A percentile compares a stretch with the other conserved stretches of the same genome.
Conservation (phyloP, 2,329 filamentous ascomycete genomes). For the Fusarium bulbicola region DNA sequence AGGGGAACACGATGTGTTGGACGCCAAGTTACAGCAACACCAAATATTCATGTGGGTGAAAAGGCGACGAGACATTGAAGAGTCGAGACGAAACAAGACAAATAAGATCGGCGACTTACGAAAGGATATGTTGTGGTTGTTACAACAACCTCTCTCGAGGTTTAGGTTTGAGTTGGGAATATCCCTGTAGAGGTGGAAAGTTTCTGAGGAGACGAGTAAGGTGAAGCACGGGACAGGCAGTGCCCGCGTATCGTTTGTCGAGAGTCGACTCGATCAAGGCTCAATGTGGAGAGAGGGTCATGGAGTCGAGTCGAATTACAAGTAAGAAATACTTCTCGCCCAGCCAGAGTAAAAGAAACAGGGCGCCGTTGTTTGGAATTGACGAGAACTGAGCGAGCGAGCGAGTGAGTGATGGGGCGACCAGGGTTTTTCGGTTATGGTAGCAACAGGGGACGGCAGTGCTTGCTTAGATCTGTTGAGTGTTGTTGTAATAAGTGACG, state of each 20-base stretch:
- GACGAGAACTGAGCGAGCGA: slow-evolving; percentile 33
- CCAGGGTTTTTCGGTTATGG: slow-evolving; percentile 32
- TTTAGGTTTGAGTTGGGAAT: slow-evolving; percentile 38
- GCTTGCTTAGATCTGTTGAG: not conserved
- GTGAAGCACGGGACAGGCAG: slow-evolving; percentile 31
- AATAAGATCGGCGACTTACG: slow-evolving; percentile 35
- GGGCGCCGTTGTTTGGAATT: slow-evolving; percentile 40
- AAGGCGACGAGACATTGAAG: slow-evolving; percentile 1
- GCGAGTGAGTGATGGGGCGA: slow-evolving; percentile 30
- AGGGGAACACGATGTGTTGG: slow-evolving; percentile 21
- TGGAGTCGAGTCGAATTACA: slow-evolving; percentile 31
- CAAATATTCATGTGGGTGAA: slow-evolving; percentile 4
- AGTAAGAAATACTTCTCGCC: slow-evolving; percentile 11
- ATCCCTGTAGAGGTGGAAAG: slow-evolving; percentile 40
- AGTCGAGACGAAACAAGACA: slow-evolving; percentile 4
- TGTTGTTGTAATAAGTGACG: slow-evolving; percentile 16
- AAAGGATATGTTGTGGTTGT: slow-evolving; percentile 40
- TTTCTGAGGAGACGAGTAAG: slow-evolving; percentile 40
- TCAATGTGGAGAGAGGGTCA: slow-evolving; percentile 33
- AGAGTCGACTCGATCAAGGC: slow-evolving; percentile 23
- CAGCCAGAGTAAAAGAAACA: slow-evolving; percentile 25
- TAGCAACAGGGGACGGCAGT: slow-evolving; percentile 27
- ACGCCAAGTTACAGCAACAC: slow-evolving; percentile 12
- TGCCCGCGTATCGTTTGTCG: slow-evolving; percentile 20
- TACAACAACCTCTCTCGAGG: slow-evolving; percentile 31